A percentile compares a stretch with the other conserved stretches of the same genome.
Evolutionary conservation across 805 yeast species (phyloP).

Genomic region (Metschnikowia amazonensis): DNA sequence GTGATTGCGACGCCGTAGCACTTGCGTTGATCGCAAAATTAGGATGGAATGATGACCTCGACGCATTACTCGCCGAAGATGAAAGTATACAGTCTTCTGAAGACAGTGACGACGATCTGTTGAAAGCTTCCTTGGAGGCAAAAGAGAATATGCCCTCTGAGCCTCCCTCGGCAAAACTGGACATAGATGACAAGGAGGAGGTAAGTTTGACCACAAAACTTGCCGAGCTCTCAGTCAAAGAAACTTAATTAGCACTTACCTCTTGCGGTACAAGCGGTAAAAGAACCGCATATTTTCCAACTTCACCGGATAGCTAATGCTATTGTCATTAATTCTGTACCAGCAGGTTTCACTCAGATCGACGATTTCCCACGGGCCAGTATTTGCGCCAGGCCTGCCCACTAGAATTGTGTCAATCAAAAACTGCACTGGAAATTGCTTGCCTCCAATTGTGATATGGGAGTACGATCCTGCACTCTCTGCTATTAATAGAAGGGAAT

Average conservation of each 20-base stretch:
- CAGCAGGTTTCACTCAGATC: conserved; percentile 72
- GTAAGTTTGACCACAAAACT: neutral
- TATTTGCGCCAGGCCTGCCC: conserved; percentile 40
- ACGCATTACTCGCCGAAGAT: conserved; percentile 29
- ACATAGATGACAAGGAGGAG: conserved; percentile 1
- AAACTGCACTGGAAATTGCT: conserved; percentile 78
- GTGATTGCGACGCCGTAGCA: conserved; percentile 66
- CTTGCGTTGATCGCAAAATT: conserved; percentile 46
- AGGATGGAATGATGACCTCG: conserved; percentile 64
- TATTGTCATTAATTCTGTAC: conserved; percentile 57
- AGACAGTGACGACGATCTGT: neutral
- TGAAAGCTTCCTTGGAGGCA: neutral
- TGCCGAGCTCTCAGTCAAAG: neutral
- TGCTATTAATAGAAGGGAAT: conserved; percentile 61
- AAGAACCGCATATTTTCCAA: conserved; percentile 87
- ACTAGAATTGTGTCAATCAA: conserved; percentile 68
- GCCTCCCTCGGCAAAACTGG: neutral
- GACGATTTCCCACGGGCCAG: conserved; percentile 64
- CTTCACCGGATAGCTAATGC: conserved; percentile 57
- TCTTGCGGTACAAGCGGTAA: conserved; percentile 65
- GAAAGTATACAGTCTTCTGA: neutral
- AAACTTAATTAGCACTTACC: conserved; percentile 17
- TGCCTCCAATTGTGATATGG: conserved; percentile 69
- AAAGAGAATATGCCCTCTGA: neutral
- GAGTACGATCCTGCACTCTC: conserved; percentile 93